A percentile compares a stretch with the other conserved stretches of the same genome.
These are phyloP conservation scores for Dictyostelium firmibasis DNA, from an alignment of 78 protist genomes.

Conservation along the genomic window DNA sequence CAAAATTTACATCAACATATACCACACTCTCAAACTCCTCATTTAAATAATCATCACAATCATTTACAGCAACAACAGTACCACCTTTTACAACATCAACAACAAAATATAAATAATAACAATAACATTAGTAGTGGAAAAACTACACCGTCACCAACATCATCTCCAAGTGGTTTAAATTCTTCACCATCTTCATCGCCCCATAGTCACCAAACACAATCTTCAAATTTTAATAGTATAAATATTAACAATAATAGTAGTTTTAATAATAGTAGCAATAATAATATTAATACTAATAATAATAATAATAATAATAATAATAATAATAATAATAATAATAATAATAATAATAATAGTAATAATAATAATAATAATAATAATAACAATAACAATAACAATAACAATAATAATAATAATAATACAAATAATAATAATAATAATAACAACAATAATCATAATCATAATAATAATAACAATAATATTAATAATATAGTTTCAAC, in stretches of 20 bases:
- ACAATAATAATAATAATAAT: background rate
- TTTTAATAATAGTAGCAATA: background rate
- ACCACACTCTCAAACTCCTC: background rate
- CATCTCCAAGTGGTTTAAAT: background rate
- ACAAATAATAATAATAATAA: background rate
- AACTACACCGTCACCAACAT: background rate
- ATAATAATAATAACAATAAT: background rate
- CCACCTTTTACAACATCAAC: background rate
- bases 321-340: background rate
- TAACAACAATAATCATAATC: background rate
- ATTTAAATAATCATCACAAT: background rate
- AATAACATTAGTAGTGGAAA: background rate
- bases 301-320: background rate
- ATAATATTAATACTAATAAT: background rate
- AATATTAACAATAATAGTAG: background rate
- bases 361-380: background rate
- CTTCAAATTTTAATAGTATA: background rate
- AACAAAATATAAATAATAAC: background rate
- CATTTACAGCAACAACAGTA: background rate
- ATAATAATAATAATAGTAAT: background rate
- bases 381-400: slow-evolving; percentile 1
- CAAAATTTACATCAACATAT: slow-evolving; percentile 6
- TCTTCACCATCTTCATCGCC: slow-evolving; percentile 1
- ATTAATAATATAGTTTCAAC: background rate
- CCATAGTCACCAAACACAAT: background rate